These are phyloP conservation scores for Oryza officinalis DNA, from an alignment of 176 grass and related monocot genomes.

Conservation along the genomic window DNA sequence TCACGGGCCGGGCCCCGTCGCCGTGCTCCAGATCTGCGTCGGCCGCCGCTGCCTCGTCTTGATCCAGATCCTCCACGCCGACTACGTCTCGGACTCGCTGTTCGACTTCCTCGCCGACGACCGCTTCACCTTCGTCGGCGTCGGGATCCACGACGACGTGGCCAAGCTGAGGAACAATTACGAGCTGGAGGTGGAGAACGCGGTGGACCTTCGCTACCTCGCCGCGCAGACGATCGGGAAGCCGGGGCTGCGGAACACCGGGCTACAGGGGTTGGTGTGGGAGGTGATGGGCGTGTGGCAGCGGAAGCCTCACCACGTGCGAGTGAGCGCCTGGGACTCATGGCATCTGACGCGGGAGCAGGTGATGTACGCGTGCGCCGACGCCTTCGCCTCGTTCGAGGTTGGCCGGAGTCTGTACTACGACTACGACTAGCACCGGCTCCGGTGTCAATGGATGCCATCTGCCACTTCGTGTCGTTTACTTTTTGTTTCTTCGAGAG, in stretches of 20 bases:
- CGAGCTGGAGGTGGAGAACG: background rate
- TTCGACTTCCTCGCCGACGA: conserved; percentile 18
- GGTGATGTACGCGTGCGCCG: conserved; percentile 23
- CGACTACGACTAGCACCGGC: background rate
- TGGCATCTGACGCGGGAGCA: background rate
- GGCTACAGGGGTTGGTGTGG: conserved; percentile 29
- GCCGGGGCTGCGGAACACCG: background rate
- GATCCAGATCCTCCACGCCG: conserved; percentile 51
- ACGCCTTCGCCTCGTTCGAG: conserved; percentile 4
- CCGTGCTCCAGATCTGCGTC: conserved; percentile 59
- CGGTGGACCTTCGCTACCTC: conserved; percentile 18
- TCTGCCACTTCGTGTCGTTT: background rate
- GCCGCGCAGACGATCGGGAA: conserved; percentile 3
- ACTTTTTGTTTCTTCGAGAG: background rate
- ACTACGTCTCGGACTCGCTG: conserved; percentile 36
- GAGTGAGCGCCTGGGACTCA: conserved; percentile 32
- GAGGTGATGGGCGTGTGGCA: conserved; percentile 33
- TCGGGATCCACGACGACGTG: conserved; percentile 31
- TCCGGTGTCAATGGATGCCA: background rate
- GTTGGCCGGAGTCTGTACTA: conserved; percentile 7
- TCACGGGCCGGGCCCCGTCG: conserved; percentile 12
- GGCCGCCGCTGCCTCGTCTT: conserved; percentile 54
- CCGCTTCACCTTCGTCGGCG: conserved; percentile 47
- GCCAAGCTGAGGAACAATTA: background rate
- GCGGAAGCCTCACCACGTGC: conserved; percentile 23